Evolutionary conservation across 176 grass and related monocot genomes (phyloP).

Genomic region (Oryza glaberrima): DNA sequence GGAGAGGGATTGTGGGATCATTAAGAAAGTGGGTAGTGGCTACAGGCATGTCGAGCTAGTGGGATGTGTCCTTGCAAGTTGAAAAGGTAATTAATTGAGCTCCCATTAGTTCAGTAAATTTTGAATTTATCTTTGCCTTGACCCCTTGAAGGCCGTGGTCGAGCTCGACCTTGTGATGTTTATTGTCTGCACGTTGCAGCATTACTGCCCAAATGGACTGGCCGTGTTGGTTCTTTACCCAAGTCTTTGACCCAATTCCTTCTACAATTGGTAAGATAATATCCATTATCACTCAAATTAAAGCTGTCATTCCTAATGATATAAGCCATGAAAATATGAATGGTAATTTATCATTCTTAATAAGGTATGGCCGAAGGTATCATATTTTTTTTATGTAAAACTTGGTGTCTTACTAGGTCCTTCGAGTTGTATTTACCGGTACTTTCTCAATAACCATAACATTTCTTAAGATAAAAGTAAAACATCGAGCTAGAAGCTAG

Average conservation of each 20-base stretch:
- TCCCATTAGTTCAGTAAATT: neutral
- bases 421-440: too few species aligned
- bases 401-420: too few species aligned
- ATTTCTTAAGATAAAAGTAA: neutral
- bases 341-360: too few species aligned
- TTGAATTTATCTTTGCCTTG: neutral
- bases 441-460: too few species aligned
- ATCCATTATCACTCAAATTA: neutral
- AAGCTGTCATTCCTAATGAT: neutral
- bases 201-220: constrained; percentile 7
- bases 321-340: neutral
- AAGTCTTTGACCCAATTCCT: neutral
- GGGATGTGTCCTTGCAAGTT: neutral
- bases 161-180: neutral
- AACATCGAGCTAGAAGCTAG: neutral
- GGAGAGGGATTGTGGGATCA: neutral
- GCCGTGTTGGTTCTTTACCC: neutral
- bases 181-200: neutral
- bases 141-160: neutral
- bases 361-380: too few species aligned
- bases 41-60: neutral
- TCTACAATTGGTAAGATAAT: neutral
- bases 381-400: too few species aligned
- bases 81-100: neutral
- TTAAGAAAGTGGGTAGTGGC: neutral